These are phyloP conservation scores for Hysterangium stoloniferum DNA, from an alignment of 768 basidiomycete genomes.

Conservation along the genomic window DNA sequence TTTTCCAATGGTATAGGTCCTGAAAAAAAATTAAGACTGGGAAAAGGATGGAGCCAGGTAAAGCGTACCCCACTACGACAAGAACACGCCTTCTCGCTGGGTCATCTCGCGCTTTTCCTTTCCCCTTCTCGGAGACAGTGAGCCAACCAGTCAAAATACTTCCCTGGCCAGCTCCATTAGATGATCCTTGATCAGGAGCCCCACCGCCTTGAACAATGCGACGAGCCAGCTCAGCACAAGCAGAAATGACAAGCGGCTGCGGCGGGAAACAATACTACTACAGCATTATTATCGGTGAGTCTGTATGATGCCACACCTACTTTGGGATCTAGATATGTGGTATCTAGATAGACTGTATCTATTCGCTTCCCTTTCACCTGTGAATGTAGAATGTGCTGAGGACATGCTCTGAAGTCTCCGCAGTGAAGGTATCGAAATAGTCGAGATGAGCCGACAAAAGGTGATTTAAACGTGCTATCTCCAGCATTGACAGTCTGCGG, in stretches of 20 bases:
- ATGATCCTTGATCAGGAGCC: constrained; percentile 16
- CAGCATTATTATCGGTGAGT: constrained; percentile 8
- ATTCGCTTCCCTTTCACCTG: constrained; percentile 72
- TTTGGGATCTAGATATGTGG: constrained; percentile 90
- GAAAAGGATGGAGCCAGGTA: not conserved
- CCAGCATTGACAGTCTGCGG: constrained; percentile 84
- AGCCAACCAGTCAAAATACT: constrained; percentile 48
- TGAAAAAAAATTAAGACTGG: constrained; percentile 21
- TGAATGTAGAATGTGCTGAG: constrained; percentile 79
- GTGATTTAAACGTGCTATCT: constrained; percentile 67
- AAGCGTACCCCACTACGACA: constrained; percentile 69
- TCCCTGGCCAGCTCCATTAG: not conserved
- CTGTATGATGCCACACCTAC: constrained; percentile 24
- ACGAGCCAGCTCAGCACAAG: constrained; percentile 78
- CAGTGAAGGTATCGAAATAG: constrained; percentile 91
- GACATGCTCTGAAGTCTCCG: constrained; percentile 89
- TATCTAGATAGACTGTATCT: constrained; percentile 90
- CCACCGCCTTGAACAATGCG: constrained; percentile 40
- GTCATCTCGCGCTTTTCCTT: constrained; percentile 16
- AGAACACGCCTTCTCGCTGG: constrained; percentile 30
- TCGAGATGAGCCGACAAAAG: constrained; percentile 58
- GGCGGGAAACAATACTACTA: constrained; percentile 87
- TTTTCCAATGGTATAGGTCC: constrained; percentile 96
- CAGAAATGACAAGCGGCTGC: constrained; percentile 87
- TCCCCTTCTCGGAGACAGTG: constrained; percentile 19